These are phyloP conservation scores for Trichoderma gamsii DNA, from an alignment of 495 filamentous ascomycete genomes.

Conservation along the genomic window DNA sequence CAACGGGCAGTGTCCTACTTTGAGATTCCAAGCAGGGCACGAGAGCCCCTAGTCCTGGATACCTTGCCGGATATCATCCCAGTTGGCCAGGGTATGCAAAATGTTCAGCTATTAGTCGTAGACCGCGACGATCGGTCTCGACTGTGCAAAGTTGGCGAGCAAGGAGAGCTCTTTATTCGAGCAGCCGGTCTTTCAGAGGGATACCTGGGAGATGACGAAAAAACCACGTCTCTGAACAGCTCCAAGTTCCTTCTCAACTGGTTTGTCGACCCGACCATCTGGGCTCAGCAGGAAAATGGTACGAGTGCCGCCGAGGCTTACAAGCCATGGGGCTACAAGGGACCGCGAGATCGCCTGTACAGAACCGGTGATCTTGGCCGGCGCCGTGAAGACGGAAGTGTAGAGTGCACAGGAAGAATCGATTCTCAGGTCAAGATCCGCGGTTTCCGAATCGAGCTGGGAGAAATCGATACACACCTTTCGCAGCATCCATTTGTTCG, in stretches of 20 bases:
- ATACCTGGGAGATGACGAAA: slow-evolving; percentile 60
- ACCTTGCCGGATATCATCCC: slow-evolving; percentile 65
- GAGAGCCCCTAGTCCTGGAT: slow-evolving; percentile 56
- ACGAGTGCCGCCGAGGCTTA: slow-evolving; percentile 30
- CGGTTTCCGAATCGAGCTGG: slow-evolving; percentile 77
- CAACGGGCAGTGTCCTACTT: slow-evolving; percentile 71
- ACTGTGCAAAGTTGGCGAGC: slow-evolving; percentile 63
- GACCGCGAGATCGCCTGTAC: slow-evolving; percentile 70
- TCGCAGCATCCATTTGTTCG: slow-evolving; percentile 64
- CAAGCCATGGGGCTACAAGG: slow-evolving; percentile 51
- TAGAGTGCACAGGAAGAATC: slow-evolving; percentile 61
- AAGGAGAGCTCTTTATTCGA: slow-evolving; percentile 72
- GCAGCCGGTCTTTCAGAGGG: slow-evolving; percentile 73
- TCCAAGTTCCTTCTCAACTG: slow-evolving; percentile 72
- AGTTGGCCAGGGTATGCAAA: slow-evolving; percentile 70
- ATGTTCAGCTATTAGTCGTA: slow-evolving; percentile 76
- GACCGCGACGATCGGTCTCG: slow-evolving; percentile 58
- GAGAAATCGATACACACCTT: slow-evolving; percentile 72
- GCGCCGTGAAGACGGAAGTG: slow-evolving; percentile 57
- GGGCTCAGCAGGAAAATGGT: slow-evolving; percentile 44
- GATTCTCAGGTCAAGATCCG: slow-evolving; percentile 82
- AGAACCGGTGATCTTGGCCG: slow-evolving; percentile 64
- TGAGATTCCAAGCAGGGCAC: slow-evolving; percentile 57
- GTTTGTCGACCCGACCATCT: slow-evolving; percentile 61
- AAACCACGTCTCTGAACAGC: slow-evolving; percentile 40